Base-by-base conservation (phyloP, 177 flowering plant genomes). In the Telopea speciosissima region DNA sequence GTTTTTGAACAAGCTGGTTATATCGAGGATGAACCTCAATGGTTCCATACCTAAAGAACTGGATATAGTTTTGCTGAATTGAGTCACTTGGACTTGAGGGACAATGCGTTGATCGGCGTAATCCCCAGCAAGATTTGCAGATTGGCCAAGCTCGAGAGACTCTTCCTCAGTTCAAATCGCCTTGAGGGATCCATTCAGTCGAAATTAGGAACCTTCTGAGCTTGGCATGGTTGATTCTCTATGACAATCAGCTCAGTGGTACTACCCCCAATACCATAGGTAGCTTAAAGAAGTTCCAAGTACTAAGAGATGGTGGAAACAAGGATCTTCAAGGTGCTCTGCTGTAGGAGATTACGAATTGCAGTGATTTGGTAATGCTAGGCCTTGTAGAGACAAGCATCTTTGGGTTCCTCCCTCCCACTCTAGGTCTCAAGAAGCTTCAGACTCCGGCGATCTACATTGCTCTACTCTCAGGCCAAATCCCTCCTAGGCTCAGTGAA, bases 351-450 rank as follows among this genome's bases (percentile, higher is more conserved):
- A 86, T 94, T 14, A 97, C 93, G 0, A 89, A 90, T 70, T 94
- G 97, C 69, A 77, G 83, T 17, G 80, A 79, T 68, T 75, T 94
- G 76, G 73, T 81, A 17, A 79, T 90, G 86, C 23, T 92, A 28
- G 98, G 98, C 19, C 74, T 94, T 0, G 97, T 97, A 7, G 98
- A 94, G 72, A 94, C 97, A 1, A 86, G 92, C 81, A 78, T 91
- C 13, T 87, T 96, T 3, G 98, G 98, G 1, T 83, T 77, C 54
- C 79, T 94, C 0, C 98, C 98, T 0, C 23, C 88, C 0, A 79
- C 72, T 33, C 76, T 94, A 0, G 97, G 97, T 60, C 83, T 94
- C 60, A 89, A 89, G 82, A 87, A 80, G 52, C 92, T 94, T 25
- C 80, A 89, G 61, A 92, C 97, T 0, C 59, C 92, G 0, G 98